Evolutionary conservation across 805 yeast species (phyloP).

Genomic region (Blastobotrys mokoenaii): DNA sequence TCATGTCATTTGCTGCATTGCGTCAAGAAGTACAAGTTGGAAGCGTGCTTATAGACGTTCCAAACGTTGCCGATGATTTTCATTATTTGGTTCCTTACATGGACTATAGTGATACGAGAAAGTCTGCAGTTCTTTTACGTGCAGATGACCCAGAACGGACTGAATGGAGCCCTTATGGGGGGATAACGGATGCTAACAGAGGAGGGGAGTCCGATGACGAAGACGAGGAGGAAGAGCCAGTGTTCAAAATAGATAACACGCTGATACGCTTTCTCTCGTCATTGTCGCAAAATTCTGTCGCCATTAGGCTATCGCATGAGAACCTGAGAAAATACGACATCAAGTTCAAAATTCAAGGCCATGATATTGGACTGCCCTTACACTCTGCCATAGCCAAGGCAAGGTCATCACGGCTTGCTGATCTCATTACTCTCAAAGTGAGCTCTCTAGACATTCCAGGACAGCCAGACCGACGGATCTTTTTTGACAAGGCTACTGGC

Average conservation of each 20-base stretch:
- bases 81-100: conserved; percentile 43
- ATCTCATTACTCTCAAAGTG: not conserved
- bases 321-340: not conserved
- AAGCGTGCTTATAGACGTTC: conserved; percentile 43
- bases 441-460: not conserved
- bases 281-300: not conserved
- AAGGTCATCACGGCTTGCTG: not conserved
- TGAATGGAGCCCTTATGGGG: not conserved
- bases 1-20: conserved; percentile 58
- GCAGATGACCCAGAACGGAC: not conserved
- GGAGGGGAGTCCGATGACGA: conserved; percentile 2
- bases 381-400: not conserved
- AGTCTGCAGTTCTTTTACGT: conserved; percentile 1
- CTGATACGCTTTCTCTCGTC: not conserved
- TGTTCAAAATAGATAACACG: conserved; percentile 1
- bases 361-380: not conserved
- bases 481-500: too few relatives aligned
- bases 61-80: conserved; percentile 45
- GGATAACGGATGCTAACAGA: not conserved
- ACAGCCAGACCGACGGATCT: too few relatives aligned
- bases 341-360: not conserved
- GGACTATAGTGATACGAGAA: conserved; percentile 6
- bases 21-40: conserved; percentile 54
- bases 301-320: not conserved
- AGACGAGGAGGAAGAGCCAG: conserved; percentile 3